A percentile compares a stretch with the other conserved stretches of the same genome.
These are phyloP conservation scores for Suillus paluster DNA, from an alignment of 768 basidiomycete species.

Conservation along the genomic window DNA sequence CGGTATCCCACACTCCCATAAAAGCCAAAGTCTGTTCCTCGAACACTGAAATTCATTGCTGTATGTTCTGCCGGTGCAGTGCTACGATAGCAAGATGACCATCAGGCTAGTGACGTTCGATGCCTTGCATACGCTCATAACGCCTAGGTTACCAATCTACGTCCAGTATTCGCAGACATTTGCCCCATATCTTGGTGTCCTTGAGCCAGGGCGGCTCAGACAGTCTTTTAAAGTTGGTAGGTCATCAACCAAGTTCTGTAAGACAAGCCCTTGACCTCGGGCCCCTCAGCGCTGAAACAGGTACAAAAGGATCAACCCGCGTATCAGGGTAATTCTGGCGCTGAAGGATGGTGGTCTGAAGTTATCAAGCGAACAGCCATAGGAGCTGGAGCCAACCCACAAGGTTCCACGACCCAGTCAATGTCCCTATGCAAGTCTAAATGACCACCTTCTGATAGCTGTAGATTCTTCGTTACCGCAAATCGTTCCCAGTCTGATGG, in stretches of 20 bases:
- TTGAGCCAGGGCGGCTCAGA: slow-evolving; percentile 57
- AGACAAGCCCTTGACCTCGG: slow-evolving; percentile 1
- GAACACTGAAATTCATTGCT: not conserved
- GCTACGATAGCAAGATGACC: slow-evolving; percentile 12
- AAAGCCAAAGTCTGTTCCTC: not conserved
- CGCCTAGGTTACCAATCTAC: slow-evolving; percentile 68
- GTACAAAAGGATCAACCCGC: slow-evolving; percentile 63
- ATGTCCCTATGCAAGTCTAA: slow-evolving; percentile 13
- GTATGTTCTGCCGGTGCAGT: not conserved
- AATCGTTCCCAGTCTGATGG: slow-evolving; percentile 66
- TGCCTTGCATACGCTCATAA: slow-evolving; percentile 73
- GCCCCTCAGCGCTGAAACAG: slow-evolving; percentile 46
- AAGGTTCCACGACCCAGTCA: slow-evolving; percentile 41
- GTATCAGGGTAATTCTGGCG: slow-evolving; percentile 52
- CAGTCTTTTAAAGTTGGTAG: slow-evolving; percentile 64
- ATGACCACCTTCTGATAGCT: slow-evolving; percentile 40
- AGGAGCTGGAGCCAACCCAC: slow-evolving; percentile 69
- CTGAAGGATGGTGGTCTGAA: slow-evolving; percentile 74
- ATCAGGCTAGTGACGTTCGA: slow-evolving; percentile 81
- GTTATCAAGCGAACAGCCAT: slow-evolving; percentile 76
- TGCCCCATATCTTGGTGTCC: slow-evolving; percentile 63
- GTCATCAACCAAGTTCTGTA: too few species aligned
- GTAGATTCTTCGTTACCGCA: slow-evolving; percentile 55
- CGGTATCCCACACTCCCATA: not conserved
- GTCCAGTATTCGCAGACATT: slow-evolving; percentile 67